Conservation (phyloP, 441 rosid genomes). For the Populus hybrid region DNA sequence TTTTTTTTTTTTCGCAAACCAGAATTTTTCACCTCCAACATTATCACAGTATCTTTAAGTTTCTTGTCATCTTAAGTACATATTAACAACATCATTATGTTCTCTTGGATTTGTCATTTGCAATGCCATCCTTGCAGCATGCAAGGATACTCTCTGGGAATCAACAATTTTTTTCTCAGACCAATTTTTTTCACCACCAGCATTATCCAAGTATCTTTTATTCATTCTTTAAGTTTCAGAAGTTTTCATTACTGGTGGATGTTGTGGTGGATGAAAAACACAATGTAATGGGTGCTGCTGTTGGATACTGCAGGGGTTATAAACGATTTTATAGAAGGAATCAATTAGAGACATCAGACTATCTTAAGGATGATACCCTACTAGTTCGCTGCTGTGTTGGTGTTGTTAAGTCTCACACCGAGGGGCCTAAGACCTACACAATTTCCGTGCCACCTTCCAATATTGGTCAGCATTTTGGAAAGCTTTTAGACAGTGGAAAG, state of each 20-base stretch:
- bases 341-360: conserved; percentile 78
- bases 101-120: neutral
- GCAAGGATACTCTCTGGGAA: neutral
- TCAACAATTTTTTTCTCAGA: neutral
- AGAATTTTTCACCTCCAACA: neutral
- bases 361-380: conserved; percentile 76
- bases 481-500: conserved; percentile 72
- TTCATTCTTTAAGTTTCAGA: neutral
- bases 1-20: neutral
- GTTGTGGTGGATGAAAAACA: conserved; percentile 1
- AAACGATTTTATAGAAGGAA: conserved; percentile 84
- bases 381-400: conserved; percentile 84
- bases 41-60: neutral
- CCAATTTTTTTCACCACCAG: neutral
- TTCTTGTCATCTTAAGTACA: neutral
- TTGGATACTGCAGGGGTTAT: conserved; percentile 73
- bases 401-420: conserved; percentile 86
- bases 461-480: conserved; percentile 76
- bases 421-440: conserved; percentile 77
- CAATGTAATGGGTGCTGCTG: conserved; percentile 10
- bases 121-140: neutral
- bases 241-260: neutral
- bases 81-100: neutral
- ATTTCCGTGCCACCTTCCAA: conserved; percentile 69
- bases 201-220: neutral